Evolutionary conservation across 1,284 basidiomycete species (phyloP).

Genomic region (Ceratobasidium papillatum): DNA sequence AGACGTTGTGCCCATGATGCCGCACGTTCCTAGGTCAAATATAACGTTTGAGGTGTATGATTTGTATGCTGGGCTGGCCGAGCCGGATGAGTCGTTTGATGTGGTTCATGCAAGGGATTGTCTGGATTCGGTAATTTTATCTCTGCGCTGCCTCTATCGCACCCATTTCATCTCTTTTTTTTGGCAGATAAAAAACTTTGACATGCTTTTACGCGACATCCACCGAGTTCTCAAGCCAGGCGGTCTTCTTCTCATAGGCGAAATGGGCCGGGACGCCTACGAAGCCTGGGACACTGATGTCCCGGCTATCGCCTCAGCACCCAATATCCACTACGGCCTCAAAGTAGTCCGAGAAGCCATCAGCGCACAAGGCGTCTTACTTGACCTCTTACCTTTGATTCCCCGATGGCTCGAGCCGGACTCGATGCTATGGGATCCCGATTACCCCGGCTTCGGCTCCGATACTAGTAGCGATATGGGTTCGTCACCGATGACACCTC

Average conservation of each 20-base stretch:
- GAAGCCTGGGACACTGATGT: constrained; percentile 19
- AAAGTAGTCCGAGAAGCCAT: constrained; percentile 4
- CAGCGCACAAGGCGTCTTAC: constrained; percentile 8
- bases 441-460: neutral
- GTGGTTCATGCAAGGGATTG: constrained; percentile 13
- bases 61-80: constrained; percentile 22
- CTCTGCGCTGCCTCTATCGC: neutral
- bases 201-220: constrained; percentile 31
- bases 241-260: constrained; percentile 14
- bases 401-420: constrained; percentile 13
- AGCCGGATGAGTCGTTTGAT: constrained; percentile 39
- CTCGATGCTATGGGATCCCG: neutral
- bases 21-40: constrained; percentile 12
- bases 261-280: constrained; percentile 1
- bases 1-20: constrained; percentile 22
- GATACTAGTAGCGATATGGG: neutral
- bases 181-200: constrained; percentile 30
- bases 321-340: neutral
- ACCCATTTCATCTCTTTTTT: neutral
- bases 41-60: constrained; percentile 34
- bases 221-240: constrained; percentile 25
- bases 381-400: neutral
- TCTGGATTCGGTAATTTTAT: neutral
- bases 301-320: neutral
- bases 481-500: neutral